These are phyloP conservation scores for Marvania coccoides DNA, from an alignment of 139 green algal genomes.

Conservation along the genomic window DNA sequence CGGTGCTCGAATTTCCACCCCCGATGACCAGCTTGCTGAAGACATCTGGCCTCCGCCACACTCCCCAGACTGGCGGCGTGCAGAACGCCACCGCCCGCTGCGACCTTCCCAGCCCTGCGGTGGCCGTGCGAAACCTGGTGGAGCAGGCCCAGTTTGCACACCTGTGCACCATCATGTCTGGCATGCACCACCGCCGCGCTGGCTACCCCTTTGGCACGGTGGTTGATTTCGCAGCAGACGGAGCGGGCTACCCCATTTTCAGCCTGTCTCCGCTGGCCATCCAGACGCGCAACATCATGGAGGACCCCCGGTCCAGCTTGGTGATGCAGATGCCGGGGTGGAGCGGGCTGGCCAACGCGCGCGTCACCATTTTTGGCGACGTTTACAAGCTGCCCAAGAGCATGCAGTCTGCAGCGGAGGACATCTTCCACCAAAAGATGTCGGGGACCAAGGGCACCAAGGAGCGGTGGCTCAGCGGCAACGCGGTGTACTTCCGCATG, in stretches of 20 bases:
- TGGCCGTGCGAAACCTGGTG: constrained; percentile 67
- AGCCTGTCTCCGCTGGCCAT: constrained; percentile 73
- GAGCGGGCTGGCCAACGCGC: constrained; percentile 92
- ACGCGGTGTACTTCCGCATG: constrained; percentile 87
- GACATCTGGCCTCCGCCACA: constrained; percentile 50
- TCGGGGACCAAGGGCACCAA: constrained; percentile 18
- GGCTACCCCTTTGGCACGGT: constrained; percentile 96
- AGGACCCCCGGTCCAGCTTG: constrained; percentile 59
- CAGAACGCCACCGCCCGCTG: constrained; percentile 77
- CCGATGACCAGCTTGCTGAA: background rate
- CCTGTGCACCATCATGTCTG: constrained; percentile 93
- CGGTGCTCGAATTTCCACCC: background rate
- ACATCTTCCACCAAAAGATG: constrained; percentile 77
- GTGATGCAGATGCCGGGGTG: constrained; percentile 93
- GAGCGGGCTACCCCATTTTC: constrained; percentile 77
- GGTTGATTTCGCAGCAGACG: constrained; percentile 94
- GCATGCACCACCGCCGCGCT: constrained; percentile 91
- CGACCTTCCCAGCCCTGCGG: constrained; percentile 71
- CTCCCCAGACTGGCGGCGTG: constrained; percentile 73
- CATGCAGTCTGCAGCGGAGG: constrained; percentile 58
- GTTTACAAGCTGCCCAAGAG: constrained; percentile 79
- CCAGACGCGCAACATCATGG: constrained; percentile 76
- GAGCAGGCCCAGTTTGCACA: constrained; percentile 83
- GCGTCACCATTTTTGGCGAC: constrained; percentile 98
- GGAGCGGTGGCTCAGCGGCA: constrained; percentile 64